Percentiles rank a stretch among this genome's conserved stretches.
These are phyloP conservation scores for Gossypium raimondii DNA, from an alignment of 345 rosid species.

Conservation along the genomic window DNA sequence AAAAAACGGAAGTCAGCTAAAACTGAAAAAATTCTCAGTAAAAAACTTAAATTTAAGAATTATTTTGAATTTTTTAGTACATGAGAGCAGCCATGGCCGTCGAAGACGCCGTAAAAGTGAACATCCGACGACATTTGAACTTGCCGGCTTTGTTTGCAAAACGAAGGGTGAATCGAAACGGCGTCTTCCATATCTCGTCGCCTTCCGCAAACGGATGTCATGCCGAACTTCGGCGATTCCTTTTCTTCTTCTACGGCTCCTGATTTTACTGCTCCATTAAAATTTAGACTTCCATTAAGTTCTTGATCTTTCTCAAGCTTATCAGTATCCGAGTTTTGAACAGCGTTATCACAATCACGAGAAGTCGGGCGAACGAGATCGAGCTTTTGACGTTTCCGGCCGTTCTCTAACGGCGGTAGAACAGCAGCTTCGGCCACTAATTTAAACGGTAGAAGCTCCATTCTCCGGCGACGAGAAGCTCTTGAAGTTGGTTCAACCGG, in stretches of 20 bases:
- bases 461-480: conserved; percentile 46
- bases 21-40: background rate
- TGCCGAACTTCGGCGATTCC: conserved; percentile 49
- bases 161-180: conserved; percentile 50
- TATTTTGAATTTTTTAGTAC: conserved; percentile 29
- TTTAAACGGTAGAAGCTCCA: conserved; percentile 58
- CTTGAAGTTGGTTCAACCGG: conserved; percentile 48
- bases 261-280: conserved; percentile 11
- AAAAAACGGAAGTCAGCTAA: too few relatives aligned
- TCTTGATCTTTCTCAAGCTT: conserved; percentile 1
- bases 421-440: conserved; percentile 46
- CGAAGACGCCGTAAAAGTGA: conserved; percentile 78
- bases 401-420: conserved; percentile 32
- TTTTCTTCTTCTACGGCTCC: conserved; percentile 13
- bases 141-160: conserved; percentile 22
- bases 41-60: background rate
- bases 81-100: conserved; percentile 99
- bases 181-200: conserved; percentile 98
- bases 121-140: conserved; percentile 10
- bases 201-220: conserved; percentile 89
- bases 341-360: conserved; percentile 23
- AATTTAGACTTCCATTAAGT: background rate
- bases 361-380: background rate
- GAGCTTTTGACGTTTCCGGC: conserved; percentile 46
- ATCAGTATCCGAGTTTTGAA: conserved; percentile 7